Base-by-base conservation (phyloP, 805 yeast species). In the Schwanniomyces sp. region DNA sequence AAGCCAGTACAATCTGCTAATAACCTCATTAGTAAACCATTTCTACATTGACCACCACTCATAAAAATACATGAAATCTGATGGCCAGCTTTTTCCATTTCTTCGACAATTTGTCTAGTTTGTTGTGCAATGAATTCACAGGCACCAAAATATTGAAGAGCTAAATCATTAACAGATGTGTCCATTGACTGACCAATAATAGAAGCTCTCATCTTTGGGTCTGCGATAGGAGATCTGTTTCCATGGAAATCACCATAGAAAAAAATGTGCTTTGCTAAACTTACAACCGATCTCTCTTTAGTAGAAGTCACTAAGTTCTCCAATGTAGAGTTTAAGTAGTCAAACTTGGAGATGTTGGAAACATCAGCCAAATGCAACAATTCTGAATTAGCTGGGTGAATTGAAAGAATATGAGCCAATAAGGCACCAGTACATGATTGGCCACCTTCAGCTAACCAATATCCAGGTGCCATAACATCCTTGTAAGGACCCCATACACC, bases 401-500 rank as follows among this genome's bases (percentile, higher is more conserved):
- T 85, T 10, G 88, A 77, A 51, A 94, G 68, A 12, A 92, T 92
- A 66, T 89, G 96, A 2, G 94, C 92, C 53, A 94, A 76, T 34
- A 94, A 78, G 27, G 95, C 97, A 56, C 99, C 99, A 2, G 99
- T 94, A 63, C 96, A 88, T 12, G 95, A 86, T 67, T 94, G 99
- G n/a, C 99, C 99, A 62, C 99, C 99, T 70, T 94, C 99, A 11
- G 98, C 96, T 53, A 91, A 76, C 98, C 98, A 94, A 60, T 76
- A 85, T 5, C 84, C 90, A 26, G 87, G 86, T n/a, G 95, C 87
- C 74, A 92, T 78, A 5, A 89, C 96, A 66, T 91, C 96, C 59
- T 91, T 79, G 69, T 94, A 94, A 2, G 99, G 99, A 11, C 99
- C 99, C 99, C 99, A 94, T 29, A 94, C 97, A 50, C 99, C 99